Conservation (phyloP, 2,329 filamentous ascomycete genomes). For the Pestalotiopsis sp. region DNA sequence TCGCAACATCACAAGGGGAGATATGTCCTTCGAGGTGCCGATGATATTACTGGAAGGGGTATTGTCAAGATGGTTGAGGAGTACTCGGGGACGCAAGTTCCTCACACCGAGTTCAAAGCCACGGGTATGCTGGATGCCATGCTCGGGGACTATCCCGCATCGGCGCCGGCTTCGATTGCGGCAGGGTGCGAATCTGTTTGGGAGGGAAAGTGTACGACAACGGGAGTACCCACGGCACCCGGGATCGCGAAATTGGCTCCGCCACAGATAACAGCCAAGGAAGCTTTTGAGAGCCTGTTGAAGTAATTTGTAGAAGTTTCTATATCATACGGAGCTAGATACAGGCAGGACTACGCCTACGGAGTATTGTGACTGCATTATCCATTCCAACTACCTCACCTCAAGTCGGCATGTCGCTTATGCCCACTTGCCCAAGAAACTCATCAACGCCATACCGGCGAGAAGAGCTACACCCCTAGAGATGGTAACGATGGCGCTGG, state of each 20-base stretch:
- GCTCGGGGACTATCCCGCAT: background rate
- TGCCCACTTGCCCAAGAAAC: constrained; percentile 74
- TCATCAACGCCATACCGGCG: constrained; percentile 67
- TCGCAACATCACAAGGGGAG: background rate
- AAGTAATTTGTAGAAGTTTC: background rate
- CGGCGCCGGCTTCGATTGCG: background rate
- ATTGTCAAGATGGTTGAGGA: background rate
- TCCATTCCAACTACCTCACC: too few relatives aligned
- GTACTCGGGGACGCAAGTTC: background rate
- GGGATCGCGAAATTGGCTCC: background rate
- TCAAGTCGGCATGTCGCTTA: constrained; percentile 29
- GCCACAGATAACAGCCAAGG: background rate
- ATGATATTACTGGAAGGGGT: background rate
- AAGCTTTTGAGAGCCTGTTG: background rate
- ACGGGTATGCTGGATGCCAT: background rate
- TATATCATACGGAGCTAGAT: too few relatives aligned
- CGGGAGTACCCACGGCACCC: background rate
- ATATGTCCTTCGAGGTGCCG: background rate
- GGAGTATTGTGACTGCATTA: too few relatives aligned
- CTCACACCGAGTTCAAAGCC: background rate
- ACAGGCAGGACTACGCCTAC: too few relatives aligned
- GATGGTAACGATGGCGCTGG: constrained; percentile 46
- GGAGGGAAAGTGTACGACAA: background rate
- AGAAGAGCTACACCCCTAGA: constrained; percentile 56
- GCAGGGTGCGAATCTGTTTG: background rate